These are phyloP conservation scores for Sarocladiaceae sp. DNA, from an alignment of 2,329 filamentous ascomycete genomes.

Conservation along the genomic window DNA sequence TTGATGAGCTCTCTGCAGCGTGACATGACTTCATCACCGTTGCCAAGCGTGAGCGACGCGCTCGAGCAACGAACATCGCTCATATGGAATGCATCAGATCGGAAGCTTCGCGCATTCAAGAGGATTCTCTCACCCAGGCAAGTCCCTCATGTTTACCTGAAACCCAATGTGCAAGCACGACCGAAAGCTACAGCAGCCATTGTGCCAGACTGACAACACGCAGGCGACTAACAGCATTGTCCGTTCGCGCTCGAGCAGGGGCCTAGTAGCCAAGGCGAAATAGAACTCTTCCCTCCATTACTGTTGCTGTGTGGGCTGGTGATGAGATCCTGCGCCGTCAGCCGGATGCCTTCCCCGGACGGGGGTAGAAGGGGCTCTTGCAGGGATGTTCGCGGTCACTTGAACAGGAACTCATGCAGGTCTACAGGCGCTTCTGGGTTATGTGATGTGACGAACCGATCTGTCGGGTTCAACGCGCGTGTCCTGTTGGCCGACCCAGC, in stretches of 20 bases:
- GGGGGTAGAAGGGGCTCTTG: background rate
- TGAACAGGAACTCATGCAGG: slow-evolving; percentile 8
- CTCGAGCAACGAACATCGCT: no score
- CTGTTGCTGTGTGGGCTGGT: background rate
- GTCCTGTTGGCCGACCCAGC: slow-evolving; percentile 4
- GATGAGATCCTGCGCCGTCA: slow-evolving; percentile 10
- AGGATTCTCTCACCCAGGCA: no score
- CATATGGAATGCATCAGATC: no score
- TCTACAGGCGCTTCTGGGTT: background rate
- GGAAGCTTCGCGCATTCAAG: no score
- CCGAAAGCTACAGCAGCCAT: no score
- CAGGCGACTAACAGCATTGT: no score
- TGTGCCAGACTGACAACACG: no score
- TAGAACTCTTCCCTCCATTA: background rate
- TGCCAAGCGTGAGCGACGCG: background rate
- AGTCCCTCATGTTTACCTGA: no score
- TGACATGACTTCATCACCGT: slow-evolving; percentile 1
- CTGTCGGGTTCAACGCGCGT: slow-evolving; percentile 4
- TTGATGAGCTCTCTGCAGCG: background rate
- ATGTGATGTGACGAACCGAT: slow-evolving; percentile 5
- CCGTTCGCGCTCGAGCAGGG: background rate
- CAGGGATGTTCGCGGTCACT: background rate
- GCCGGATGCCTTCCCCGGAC: slow-evolving; percentile 13
- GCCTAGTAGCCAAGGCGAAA: background rate
- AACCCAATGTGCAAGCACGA: no score